Evolutionary conservation across 768 basidiomycete species (phyloP).

Genomic region (Auricularia cornea): DNA sequence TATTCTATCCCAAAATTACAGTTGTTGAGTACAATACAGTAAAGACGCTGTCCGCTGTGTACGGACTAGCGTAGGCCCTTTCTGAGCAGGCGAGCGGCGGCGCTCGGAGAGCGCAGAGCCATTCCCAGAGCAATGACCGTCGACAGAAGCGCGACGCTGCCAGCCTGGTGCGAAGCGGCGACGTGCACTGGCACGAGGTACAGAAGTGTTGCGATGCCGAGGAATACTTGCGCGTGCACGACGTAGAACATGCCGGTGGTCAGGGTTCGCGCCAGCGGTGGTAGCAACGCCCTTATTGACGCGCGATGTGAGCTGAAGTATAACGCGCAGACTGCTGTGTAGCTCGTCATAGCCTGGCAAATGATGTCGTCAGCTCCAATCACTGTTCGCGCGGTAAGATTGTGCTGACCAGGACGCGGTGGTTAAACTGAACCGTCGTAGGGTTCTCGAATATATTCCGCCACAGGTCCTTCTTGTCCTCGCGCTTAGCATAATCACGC

Average conservation of each 20-base stretch:
- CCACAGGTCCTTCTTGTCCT: conserved; percentile 72
- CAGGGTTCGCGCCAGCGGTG: conserved; percentile 49
- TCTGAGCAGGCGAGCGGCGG: conserved; percentile 41
- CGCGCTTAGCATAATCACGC: conserved; percentile 57
- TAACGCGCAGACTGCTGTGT: conserved; percentile 55
- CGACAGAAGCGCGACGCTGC: conserved; percentile 81
- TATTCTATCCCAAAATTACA: too few relatives aligned
- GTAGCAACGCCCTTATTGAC: conserved; percentile 40
- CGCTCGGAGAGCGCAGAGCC: conserved; percentile 59
- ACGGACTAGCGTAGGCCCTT: not conserved
- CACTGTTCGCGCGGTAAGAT: not conserved
- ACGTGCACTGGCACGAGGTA: conserved; percentile 90
- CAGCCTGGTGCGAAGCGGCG: conserved; percentile 92
- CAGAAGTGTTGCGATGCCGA: conserved; percentile 73
- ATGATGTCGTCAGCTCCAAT: conserved; percentile 2
- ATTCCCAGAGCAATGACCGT: conserved; percentile 71
- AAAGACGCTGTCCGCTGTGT: not conserved
- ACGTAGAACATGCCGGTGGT: conserved; percentile 60
- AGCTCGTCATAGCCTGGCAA: conserved; percentile 75
- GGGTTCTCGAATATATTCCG: conserved; percentile 96
- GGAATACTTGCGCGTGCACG: conserved; percentile 73
- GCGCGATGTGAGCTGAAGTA: conserved; percentile 51
- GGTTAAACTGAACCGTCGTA: conserved; percentile 94
- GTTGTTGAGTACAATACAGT: not conserved
- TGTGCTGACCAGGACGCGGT: conserved; percentile 73